A percentile compares a stretch with the other conserved stretches of the same genome.
Evolutionary conservation across 768 basidiomycete species (phyloP).

Genomic region (Russula olivacea): DNA sequence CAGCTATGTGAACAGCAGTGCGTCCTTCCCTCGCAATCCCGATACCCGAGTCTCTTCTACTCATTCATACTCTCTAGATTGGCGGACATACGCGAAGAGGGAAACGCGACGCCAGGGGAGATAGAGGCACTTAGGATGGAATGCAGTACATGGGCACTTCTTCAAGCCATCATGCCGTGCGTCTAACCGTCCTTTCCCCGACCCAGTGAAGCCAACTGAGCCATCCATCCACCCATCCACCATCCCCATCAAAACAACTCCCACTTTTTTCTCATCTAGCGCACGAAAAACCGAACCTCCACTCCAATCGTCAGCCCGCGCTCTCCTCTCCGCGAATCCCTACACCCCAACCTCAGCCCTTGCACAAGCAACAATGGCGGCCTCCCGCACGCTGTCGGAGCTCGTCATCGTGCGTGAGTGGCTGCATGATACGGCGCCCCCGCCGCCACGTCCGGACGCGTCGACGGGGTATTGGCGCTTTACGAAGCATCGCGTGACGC

Average conservation of each 20-base stretch:
- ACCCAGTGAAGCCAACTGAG: background rate
- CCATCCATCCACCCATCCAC: background rate
- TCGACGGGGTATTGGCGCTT: constrained; percentile 23
- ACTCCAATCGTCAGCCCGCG: constrained; percentile 43
- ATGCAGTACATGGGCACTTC: constrained; percentile 73
- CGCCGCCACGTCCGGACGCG: constrained; percentile 18
- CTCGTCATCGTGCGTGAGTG: constrained; percentile 83
- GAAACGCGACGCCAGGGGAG: constrained; percentile 43
- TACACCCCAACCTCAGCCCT: constrained; percentile 76
- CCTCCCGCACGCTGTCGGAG: constrained; percentile 63
- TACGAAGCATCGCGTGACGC: constrained; percentile 19
- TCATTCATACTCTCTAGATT: constrained; percentile 37
- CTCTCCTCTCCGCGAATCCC: constrained; percentile 62
- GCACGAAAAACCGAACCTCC: constrained; percentile 60
- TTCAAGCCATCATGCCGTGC: constrained; percentile 73
- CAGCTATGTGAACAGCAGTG: constrained; percentile 53
- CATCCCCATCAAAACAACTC: background rate
- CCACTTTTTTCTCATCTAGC: constrained; percentile 33
- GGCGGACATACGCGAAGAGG: constrained; percentile 45
- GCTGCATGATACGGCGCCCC: constrained; percentile 68
- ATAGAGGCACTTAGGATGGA: constrained; percentile 64
- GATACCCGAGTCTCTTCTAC: background rate
- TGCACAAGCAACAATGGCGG: constrained; percentile 64
- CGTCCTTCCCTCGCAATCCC: constrained; percentile 27
- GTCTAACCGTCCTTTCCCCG: constrained; percentile 30